Evolutionary conservation across 2,329 filamentous ascomycete genomes (phyloP).

Genomic region (Bipolaris sorokiniana): DNA sequence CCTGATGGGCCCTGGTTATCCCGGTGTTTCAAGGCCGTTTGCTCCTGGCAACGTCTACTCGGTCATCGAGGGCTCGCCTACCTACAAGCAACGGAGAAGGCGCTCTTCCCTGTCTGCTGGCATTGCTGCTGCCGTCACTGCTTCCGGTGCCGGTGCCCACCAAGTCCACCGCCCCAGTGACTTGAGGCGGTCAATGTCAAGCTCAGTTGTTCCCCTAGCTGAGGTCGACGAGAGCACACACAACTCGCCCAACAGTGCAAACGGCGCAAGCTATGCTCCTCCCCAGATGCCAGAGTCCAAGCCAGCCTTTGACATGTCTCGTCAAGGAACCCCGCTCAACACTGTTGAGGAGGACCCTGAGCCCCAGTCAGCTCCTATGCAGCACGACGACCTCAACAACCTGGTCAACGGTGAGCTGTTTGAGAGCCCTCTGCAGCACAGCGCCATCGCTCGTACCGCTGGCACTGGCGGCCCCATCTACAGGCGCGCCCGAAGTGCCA

Average conservation of each 20-base stretch:
- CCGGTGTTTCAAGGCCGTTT: conserved; percentile 68
- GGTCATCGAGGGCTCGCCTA: conserved; percentile 96
- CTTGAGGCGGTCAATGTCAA: conserved; percentile 86
- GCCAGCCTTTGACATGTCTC: conserved; percentile 75
- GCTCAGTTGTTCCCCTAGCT: conserved; percentile 79
- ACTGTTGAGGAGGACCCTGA: conserved; percentile 82
- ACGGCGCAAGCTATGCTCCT: conserved; percentile 57
- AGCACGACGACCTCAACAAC: conserved; percentile 70
- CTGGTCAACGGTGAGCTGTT: conserved; percentile 48
- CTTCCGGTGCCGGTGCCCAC: conserved; percentile 58
- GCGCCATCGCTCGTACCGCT: conserved; percentile 64
- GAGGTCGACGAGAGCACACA: conserved; percentile 80
- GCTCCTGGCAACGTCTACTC: conserved; percentile 87
- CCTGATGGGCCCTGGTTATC: conserved; percentile 78
- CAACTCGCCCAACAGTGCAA: conserved; percentile 78
- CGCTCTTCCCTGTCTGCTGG: conserved; percentile 90
- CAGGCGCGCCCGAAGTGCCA: conserved; percentile 89
- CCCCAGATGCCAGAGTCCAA: conserved; percentile 77
- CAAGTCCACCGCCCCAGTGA: conserved; percentile 83
- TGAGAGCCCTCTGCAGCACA: conserved; percentile 59
- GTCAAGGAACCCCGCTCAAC: conserved; percentile 88
- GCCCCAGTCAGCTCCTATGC: conserved; percentile 71
- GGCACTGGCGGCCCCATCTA: conserved; percentile 74
- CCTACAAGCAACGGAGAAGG: conserved; percentile 95
- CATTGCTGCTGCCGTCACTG: conserved; percentile 72